phyloP scores from a whole-genome alignment of 805 yeast species.

The Saccharomycopsis capsularis region DNA sequence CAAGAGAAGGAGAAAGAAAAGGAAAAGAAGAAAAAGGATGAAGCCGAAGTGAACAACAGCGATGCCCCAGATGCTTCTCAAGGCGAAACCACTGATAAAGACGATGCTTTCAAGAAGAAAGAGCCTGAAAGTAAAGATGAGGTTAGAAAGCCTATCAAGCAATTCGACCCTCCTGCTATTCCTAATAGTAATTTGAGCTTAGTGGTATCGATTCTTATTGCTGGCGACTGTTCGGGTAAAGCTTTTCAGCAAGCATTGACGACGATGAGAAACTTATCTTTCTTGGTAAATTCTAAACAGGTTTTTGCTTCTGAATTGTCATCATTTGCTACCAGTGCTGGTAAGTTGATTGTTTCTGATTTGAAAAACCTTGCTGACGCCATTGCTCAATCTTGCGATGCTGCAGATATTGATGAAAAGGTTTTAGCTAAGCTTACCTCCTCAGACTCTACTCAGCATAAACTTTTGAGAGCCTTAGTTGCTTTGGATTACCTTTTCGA shows the following conservation, averaged over 20 bases:
- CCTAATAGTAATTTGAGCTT: slow-evolving; percentile 55
- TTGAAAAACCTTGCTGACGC: slow-evolving; percentile 43
- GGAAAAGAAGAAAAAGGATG: neutral
- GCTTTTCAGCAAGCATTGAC: slow-evolving; percentile 80
- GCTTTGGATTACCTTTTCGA: slow-evolving; percentile 81
- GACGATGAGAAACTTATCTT: slow-evolving; percentile 69
- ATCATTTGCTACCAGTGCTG: slow-evolving; percentile 52
- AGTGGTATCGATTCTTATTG: slow-evolving; percentile 59
- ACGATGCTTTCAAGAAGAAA: too few relatives aligned
- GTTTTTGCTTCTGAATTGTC: slow-evolving; percentile 65
- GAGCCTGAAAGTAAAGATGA: neutral
- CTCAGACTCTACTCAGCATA: slow-evolving; percentile 81
- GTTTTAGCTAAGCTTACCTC: slow-evolving; percentile 64
- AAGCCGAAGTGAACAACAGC: neutral
- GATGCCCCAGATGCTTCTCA: neutral
- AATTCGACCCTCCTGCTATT: slow-evolving; percentile 50
- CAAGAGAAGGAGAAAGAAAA: slow-evolving; percentile 16
- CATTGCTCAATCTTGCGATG: slow-evolving; percentile 33
- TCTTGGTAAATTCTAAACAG: slow-evolving; percentile 51
- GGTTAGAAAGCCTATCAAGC: slow-evolving; percentile 12
- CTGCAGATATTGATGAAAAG: slow-evolving; percentile 44
- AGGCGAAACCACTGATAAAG: too few relatives aligned
- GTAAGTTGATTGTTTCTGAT: slow-evolving; percentile 48
- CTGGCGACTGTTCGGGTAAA: slow-evolving; percentile 78
- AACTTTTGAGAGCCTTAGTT: slow-evolving; percentile 75